Evolutionary conservation across 371 early-diverging fungal species (phyloP).

Genomic region (Mucor lusitanicus): DNA sequence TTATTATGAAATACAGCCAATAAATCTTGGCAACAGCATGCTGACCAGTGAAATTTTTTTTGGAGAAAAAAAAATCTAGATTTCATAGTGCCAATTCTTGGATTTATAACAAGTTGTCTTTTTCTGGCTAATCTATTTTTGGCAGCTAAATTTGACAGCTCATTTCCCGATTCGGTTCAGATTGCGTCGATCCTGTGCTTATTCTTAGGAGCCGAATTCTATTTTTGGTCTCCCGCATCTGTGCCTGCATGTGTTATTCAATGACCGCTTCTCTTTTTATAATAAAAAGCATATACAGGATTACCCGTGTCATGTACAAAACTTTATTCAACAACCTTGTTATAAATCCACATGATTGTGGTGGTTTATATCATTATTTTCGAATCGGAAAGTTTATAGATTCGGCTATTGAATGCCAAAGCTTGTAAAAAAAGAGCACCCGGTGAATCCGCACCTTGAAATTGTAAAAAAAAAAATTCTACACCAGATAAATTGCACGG

Average conservation of each 20-base stretch:
- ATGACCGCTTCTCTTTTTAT: too few species aligned
- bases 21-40: neutral
- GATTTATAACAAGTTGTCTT: neutral
- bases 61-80: neutral
- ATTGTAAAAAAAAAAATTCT: neutral
- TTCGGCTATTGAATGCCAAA: too few species aligned
- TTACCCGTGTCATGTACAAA: too few species aligned
- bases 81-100: neutral
- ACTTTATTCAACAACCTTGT: too few species aligned
- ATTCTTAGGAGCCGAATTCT: neutral
- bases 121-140: neutral
- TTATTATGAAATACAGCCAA: neutral
- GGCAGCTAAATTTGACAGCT: neutral
- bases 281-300: too few species aligned
- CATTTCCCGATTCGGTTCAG: neutral
- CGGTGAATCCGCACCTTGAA: too few species aligned
- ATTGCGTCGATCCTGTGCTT: neutral
- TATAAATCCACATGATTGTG: too few species aligned
- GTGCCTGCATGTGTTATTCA: too few species aligned
- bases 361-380: too few species aligned
- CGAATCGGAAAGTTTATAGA: too few species aligned
- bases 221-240: too few species aligned
- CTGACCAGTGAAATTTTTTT: neutral
- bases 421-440: too few species aligned
- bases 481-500: neutral